Base-by-base conservation (phyloP, 306 rosid species). In the Potentilla sterilis region DNA sequence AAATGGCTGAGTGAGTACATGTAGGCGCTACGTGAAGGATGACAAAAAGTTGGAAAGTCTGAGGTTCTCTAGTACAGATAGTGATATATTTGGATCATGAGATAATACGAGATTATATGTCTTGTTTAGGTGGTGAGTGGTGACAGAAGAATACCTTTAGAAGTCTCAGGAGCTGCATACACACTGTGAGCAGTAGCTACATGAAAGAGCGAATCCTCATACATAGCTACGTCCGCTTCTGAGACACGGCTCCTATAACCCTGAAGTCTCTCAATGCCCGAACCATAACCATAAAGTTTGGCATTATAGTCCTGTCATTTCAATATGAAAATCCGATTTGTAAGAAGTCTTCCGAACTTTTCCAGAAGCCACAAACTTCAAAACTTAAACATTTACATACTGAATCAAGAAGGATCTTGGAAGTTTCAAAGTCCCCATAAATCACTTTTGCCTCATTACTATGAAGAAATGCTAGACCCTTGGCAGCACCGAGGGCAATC, bases 141-240 rank as follows among this genome's bases (percentile, higher is more conserved):
- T 28, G 28, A 28, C 35, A 9, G 35, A 22, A 21, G 34, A 58
- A 22, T 58, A 58, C 64, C 64, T 9, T 58, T 11, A 58, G 7
- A 58, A 9, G 14, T 22, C 78, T 95, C 98, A 6, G 98, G 98
- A 40, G 98, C 37, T 58, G 34, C 64, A 58, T 22, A 58, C 24
- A 52, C 59, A 52, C 59, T 19, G 10, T 4, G 8, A 49, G 55
- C 55, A 49, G 59, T 24, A 35, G 97, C 97, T n/a, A 97, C 96
- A 73, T 94, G 6, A 48, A 48, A 16, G 7, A 89, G 46, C 97
- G 96, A 2, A 11, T 58, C 64, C 37, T 58, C 64, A 78, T 81
- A 92, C 9, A 97, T 95, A 67, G 97, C 99, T 97, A 95, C 89
- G 38, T 92, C 90, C 81, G 97, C 79, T 19, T 97, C 92, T 78